Evolutionary conservation across 176 grass and related monocot species (phyloP).

Genomic region (Juncus inflexus): DNA sequence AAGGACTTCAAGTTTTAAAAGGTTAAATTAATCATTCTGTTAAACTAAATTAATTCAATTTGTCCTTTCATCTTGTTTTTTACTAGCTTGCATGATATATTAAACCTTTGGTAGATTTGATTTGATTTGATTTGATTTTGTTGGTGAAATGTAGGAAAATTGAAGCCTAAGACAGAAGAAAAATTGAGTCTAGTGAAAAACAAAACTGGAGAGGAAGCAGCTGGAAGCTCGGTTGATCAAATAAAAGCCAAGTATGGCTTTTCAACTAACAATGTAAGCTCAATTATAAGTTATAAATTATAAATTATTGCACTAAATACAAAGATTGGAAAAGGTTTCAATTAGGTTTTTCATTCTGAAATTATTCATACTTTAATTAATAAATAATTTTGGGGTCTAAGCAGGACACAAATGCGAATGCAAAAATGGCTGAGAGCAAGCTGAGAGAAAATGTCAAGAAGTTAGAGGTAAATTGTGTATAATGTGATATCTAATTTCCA

Average conservation of each 20-base stretch:
- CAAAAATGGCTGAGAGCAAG: conserved; percentile 73
- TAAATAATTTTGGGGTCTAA: not conserved
- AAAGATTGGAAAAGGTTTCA: too few species aligned
- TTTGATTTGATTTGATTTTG: conserved; percentile 7
- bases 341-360: too few species aligned
- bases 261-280: conserved; percentile 52
- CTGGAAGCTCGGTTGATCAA: conserved; percentile 58
- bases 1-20: conserved; percentile 71
- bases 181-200: conserved; percentile 41
- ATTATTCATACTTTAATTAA: too few species aligned
- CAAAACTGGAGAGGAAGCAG: conserved; percentile 46
- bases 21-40: conserved; percentile 36
- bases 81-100: conserved; percentile 17
- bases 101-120: conserved; percentile 1
- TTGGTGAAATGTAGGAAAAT: conserved; percentile 49
- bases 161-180: conserved; percentile 74
- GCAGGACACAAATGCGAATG: conserved; percentile 63
- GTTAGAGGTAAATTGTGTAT: conserved; percentile 56
- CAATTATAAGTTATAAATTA: not conserved
- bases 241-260: conserved; percentile 98
- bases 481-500: not conserved
- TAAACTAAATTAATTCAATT: not conserved
- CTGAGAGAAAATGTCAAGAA: conserved; percentile 82
- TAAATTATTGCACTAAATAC: too few species aligned
- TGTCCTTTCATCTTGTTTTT: conserved; percentile 17